Evolutionary conservation across 108 stramenopile species (phyloP).

Genomic region (Schizochytrium sp.): DNA sequence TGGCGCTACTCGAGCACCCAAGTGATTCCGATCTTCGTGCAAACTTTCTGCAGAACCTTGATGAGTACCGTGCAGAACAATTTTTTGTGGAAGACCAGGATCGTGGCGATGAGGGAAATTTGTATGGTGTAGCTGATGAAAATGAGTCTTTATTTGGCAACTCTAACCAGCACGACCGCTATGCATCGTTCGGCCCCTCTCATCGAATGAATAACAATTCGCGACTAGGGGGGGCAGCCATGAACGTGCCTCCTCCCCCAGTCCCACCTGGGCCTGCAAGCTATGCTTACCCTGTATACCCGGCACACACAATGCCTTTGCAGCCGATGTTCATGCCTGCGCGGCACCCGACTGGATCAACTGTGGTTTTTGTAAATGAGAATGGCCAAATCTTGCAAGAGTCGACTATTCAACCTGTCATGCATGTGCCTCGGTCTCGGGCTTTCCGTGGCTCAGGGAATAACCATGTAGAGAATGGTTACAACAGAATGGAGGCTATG

Average conservation of each 20-base stretch:
- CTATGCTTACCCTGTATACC: background rate
- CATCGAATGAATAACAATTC: no score
- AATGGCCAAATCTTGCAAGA: constrained; percentile 3
- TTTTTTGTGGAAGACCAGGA: background rate
- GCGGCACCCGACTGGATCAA: background rate
- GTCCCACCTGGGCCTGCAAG: background rate
- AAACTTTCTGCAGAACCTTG: background rate
- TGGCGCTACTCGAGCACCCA: background rate
- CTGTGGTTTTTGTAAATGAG: constrained; percentile 10
- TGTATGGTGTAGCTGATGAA: background rate
- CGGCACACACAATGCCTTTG: background rate
- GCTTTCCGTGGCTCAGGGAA: background rate
- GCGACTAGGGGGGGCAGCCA: background rate
- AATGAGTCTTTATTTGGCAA: background rate
- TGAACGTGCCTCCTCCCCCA: background rate
- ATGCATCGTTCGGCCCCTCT: no score
- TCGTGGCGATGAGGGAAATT: background rate
- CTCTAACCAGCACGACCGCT: background rate
- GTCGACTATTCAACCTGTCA: background rate
- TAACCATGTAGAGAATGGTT: background rate
- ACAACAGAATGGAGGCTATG: background rate
- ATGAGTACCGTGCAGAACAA: background rate
- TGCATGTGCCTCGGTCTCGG: background rate
- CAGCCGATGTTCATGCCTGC: constrained; percentile 26
- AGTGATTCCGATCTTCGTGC: background rate